phyloP scores from a whole-genome alignment of 331 rosid genomes.

The Arachis monticola region DNA sequence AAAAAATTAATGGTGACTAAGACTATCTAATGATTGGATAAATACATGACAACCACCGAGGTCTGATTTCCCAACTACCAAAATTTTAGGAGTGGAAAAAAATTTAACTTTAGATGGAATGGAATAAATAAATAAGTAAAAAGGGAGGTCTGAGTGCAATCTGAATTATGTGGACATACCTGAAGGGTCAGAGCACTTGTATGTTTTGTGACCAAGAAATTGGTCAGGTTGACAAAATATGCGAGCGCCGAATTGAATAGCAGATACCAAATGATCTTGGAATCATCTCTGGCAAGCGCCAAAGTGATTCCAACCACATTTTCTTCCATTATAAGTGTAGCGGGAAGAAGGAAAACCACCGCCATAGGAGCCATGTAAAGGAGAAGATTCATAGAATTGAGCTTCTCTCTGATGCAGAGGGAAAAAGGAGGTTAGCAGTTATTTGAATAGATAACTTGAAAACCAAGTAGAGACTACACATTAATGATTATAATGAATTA shows the following conservation, averaged over 20 bases:
- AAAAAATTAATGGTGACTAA: slow-evolving; percentile 1
- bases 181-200: slow-evolving; percentile 65
- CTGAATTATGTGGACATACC: slow-evolving; percentile 40
- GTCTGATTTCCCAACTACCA: slow-evolving; percentile 35
- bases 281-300: slow-evolving; percentile 61
- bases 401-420: slow-evolving; percentile 52
- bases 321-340: slow-evolving; percentile 62
- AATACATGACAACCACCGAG: slow-evolving; percentile 37
- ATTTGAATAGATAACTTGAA: slow-evolving; percentile 33
- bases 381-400: slow-evolving; percentile 65
- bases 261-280: slow-evolving; percentile 57
- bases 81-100: slow-evolving; percentile 25
- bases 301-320: slow-evolving; percentile 61
- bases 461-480: background rate
- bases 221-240: slow-evolving; percentile 61
- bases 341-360: slow-evolving; percentile 62
- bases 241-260: slow-evolving; percentile 59
- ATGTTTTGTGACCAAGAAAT: slow-evolving; percentile 64
- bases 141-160: background rate
- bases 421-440: slow-evolving; percentile 24
- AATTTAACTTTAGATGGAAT: background rate
- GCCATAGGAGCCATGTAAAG: slow-evolving; percentile 71
- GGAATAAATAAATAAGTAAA: background rate
- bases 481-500: slow-evolving; percentile 1
- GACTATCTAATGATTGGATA: slow-evolving; percentile 28